Base-by-base conservation (phyloP, 192 early-diverging fungal genomes). In the Backusella australiensis region DNA sequence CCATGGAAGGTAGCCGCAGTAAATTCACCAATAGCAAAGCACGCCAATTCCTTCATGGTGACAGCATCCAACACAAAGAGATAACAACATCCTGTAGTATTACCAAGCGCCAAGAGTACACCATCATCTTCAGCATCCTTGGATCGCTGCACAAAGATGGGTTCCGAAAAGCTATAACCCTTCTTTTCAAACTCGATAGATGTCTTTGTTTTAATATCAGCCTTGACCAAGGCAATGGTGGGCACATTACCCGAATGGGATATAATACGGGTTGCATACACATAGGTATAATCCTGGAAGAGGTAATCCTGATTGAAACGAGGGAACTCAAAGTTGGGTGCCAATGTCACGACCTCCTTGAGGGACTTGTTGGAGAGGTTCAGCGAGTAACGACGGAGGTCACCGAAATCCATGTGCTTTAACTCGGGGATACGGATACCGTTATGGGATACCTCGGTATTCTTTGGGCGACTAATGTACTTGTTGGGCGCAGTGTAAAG, bases 101-200 rank as follows among this genome's bases (percentile, higher is more conserved):
- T 73, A 6, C 83, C 85, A 67, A 90, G 71, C 9, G 78, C 81
- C 38, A 90, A 69, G 9, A 90, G 53, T 1, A 89, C 84, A 67
- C 88, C 89, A 71, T 90, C 89, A 46, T 90, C 89, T 71, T 90
- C 89, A 0, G 65, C 75, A 11, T 49, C 79, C 15, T 85, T 77
- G 0, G 89, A 88, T 3, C 75, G 77, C 6, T 85, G 80, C 9
- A 89, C 83, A 84, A 90, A 89, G 23, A 90, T 76, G 1, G 89
- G 88, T 36, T 90, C 89, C 3, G 74, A 75, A 36, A 65, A 75
- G 32, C 11, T 11, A 68, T 34, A 75, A 6, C 65, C 74, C 34
- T 67, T 34, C 12, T 67, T 34, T 15, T 26, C 39, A 44, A 67
- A 75, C 9, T 29, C 12, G 5, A 66, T 1, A 0, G 1, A 6